phyloP scores from a whole-genome alignment of 2,329 filamentous ascomycete species.

The Laburnicola sp. region DNA sequence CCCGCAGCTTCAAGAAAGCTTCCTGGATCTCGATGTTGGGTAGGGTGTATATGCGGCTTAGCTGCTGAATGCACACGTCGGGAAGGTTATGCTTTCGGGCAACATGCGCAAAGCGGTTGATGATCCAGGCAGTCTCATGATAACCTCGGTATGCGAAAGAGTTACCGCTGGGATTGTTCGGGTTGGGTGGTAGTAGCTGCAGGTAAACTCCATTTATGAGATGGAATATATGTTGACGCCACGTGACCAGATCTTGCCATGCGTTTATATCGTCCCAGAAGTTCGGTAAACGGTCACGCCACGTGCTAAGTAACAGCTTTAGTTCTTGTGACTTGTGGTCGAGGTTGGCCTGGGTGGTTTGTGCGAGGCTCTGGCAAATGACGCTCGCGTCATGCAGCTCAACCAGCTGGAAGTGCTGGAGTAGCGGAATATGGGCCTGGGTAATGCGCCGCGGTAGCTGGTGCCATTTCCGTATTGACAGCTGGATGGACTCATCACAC shows the following conservation, averaged over 20 bases:
- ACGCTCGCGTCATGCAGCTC: conserved; percentile 97
- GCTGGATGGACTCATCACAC: conserved; percentile 94
- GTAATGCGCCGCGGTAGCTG: conserved; percentile 93
- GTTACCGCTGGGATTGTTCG: conserved; percentile 76
- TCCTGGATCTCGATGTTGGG: conserved; percentile 99
- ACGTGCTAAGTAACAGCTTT: conserved; percentile 89
- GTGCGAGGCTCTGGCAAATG: conserved; percentile 87
- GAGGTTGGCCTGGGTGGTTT: conserved; percentile 81
- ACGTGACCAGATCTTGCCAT: conserved; percentile 99
- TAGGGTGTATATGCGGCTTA: conserved; percentile 96
- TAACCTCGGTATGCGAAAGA: conserved; percentile 97
- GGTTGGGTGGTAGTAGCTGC: conserved; percentile 75
- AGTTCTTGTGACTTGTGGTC: conserved; percentile 95
- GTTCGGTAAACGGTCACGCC: conserved; percentile 93
- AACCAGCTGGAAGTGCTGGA: conserved; percentile 98
- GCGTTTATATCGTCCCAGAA: conserved; percentile 99
- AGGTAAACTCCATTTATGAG: conserved; percentile 96
- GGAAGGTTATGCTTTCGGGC: conserved; percentile 95
- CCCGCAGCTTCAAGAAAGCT: conserved; percentile 95
- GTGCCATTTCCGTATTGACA: conserved; percentile 98
- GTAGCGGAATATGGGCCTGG: conserved; percentile 88
- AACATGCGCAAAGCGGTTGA: conserved; percentile 97
- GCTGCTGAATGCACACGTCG: conserved; percentile 94
- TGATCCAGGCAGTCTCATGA: conserved; percentile 99
- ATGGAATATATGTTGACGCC: conserved; percentile 98